Evolutionary conservation across 1,284 basidiomycete species (phyloP).

Genomic region (Taiwanofungus camphoratus): DNA sequence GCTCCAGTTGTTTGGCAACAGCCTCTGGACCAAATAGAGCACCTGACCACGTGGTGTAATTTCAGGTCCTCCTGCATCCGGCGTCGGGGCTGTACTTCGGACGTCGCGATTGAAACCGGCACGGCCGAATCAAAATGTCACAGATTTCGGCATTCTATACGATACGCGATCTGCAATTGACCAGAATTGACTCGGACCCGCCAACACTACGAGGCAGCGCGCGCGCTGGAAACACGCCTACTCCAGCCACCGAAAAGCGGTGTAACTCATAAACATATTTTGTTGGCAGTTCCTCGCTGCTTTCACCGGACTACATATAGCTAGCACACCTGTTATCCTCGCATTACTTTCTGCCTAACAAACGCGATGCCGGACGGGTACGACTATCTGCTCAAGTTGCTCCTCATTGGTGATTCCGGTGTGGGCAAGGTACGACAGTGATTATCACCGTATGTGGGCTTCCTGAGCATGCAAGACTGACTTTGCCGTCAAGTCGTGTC

Average conservation of each 20-base stretch:
- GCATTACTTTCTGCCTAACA: not conserved
- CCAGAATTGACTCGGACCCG: too few species aligned
- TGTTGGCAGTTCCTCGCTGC: too few species aligned
- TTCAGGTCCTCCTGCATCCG: not conserved
- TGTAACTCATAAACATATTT: not conserved
- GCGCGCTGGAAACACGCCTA: too few species aligned
- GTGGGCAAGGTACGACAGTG: conserved; percentile 77
- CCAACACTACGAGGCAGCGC: too few species aligned
- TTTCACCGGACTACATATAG: too few species aligned
- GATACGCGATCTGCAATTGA: too few species aligned
- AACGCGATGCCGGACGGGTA: conserved; percentile 81
- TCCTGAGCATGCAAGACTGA: conserved; percentile 9
- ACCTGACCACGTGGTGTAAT: not conserved
- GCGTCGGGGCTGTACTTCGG: not conserved
- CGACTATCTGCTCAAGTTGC: conserved; percentile 96
- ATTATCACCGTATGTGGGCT: not conserved
- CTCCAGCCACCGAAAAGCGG: not conserved
- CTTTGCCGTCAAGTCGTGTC: conserved; percentile 72
- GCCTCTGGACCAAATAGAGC: conserved; percentile 15
- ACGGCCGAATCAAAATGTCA: not conserved
- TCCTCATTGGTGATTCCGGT: conserved; percentile 89
- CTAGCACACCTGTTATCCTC: too few species aligned
- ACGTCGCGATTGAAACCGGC: not conserved
- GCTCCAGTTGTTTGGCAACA: conserved; percentile 19
- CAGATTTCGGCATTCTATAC: too few species aligned